Conservation (phyloP, 2,329 filamentous ascomycete species). For the Triangularia setosa region DNA sequence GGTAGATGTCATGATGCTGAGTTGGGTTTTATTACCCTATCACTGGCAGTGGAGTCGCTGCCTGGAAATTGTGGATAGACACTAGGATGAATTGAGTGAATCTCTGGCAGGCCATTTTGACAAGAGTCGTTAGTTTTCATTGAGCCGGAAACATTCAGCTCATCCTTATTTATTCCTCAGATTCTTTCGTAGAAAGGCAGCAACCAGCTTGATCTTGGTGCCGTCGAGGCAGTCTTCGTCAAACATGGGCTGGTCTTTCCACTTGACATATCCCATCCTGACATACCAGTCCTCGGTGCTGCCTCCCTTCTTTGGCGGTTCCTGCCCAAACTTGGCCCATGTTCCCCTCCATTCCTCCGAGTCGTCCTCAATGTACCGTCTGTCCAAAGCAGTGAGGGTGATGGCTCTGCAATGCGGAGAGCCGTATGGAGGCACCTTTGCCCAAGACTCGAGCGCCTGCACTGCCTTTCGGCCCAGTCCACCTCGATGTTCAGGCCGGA, state of each 20-base stretch:
- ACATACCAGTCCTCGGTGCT: constrained; percentile 17
- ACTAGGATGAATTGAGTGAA: no score
- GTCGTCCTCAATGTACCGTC: constrained; percentile 19
- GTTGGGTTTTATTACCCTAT: no score
- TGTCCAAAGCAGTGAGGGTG: constrained; percentile 13
- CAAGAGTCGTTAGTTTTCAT: neutral
- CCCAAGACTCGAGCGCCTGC: constrained; percentile 12
- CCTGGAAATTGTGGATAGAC: no score
- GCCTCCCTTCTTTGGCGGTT: constrained; percentile 6
- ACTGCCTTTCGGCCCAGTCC: constrained; percentile 16
- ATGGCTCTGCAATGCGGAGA: constrained; percentile 16
- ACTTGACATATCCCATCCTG: constrained; percentile 19
- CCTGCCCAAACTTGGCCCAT: neutral
- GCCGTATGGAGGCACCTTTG: constrained; percentile 17
- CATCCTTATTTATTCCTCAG: neutral
- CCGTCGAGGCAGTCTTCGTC: constrained; percentile 3
- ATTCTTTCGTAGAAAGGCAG: neutral
- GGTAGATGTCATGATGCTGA: no score
- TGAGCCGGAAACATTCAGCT: neutral
- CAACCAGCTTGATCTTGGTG: constrained; percentile 6
- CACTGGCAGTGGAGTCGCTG: no score
- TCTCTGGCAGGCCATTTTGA: neutral
- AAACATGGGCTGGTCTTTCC: constrained; percentile 10
- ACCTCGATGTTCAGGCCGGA: constrained; percentile 14
- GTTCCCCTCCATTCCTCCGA: constrained; percentile 6